phyloP scores from a whole-genome alignment of 192 early-diverging fungal genomes.

The Umbelopsis sp. region DNA sequence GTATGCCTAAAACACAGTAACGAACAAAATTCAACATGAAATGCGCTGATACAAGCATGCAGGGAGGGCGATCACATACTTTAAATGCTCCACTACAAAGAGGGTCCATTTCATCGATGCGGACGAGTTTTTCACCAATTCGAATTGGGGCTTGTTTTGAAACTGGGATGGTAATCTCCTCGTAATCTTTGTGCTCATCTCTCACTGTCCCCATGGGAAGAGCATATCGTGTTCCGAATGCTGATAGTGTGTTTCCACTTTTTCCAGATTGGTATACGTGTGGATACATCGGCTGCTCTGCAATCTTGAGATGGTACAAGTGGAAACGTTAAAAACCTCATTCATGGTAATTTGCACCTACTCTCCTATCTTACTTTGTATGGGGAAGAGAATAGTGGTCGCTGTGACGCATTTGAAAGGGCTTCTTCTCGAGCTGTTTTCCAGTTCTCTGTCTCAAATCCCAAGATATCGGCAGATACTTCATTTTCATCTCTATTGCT shows the following conservation, averaged over 20 bases:
- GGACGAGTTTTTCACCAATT: slow-evolving; percentile 63
- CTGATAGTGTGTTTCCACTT: slow-evolving; percentile 70
- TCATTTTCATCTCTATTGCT: slow-evolving; percentile 40
- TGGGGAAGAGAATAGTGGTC: slow-evolving; percentile 42
- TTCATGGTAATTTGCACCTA: background rate
- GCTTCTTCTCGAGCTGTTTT: slow-evolving; percentile 65
- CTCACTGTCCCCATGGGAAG: slow-evolving; percentile 77
- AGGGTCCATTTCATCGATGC: slow-evolving; percentile 72
- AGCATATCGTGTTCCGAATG: slow-evolving; percentile 78
- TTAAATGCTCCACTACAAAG: slow-evolving; percentile 64
- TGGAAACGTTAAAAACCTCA: background rate
- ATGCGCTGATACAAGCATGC: background rate
- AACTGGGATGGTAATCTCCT: slow-evolving; percentile 90
- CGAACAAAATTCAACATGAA: background rate
- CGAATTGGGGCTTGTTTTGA: slow-evolving; percentile 66
- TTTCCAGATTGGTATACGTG: slow-evolving; percentile 80
- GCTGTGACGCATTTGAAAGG: slow-evolving; percentile 44
- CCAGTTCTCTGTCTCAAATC: slow-evolving; percentile 65
- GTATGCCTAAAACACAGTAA: background rate
- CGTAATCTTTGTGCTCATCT: slow-evolving; percentile 79
- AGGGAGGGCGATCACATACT: background rate
- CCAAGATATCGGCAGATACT: slow-evolving; percentile 61
- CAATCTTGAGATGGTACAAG: background rate
- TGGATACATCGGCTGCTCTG: slow-evolving; percentile 59
- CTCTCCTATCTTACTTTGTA: slow-evolving; percentile 24